A percentile compares a stretch with the other conserved stretches of the same genome.
phyloP scores from a whole-genome alignment of 2,329 filamentous ascomycete genomes.

The Aplosporella prunicola region DNA sequence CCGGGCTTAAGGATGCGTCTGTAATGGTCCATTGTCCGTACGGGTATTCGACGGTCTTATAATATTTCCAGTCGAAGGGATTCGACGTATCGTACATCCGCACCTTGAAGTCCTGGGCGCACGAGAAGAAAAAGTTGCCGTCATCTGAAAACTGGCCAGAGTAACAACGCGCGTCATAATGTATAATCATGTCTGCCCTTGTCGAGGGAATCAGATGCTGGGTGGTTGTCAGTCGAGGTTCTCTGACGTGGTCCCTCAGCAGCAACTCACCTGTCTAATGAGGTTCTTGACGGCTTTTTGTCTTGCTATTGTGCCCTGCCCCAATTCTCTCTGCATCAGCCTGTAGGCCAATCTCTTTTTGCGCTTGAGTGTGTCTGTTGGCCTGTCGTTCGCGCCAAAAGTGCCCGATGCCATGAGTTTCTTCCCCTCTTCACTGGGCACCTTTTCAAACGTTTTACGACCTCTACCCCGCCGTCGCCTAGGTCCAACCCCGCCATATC shows the following conservation, averaged over 20 bases:
- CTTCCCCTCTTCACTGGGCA: conserved; percentile 68
- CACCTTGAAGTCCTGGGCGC: conserved; percentile 85
- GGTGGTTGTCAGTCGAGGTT: background rate
- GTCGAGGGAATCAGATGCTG: conserved; percentile 69
- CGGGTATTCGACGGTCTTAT: conserved; percentile 81
- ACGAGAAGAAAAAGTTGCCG: conserved; percentile 93
- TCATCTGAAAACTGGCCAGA: conserved; percentile 96
- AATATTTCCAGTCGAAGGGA: conserved; percentile 90
- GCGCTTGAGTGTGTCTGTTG: conserved; percentile 45
- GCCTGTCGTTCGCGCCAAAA: conserved; percentile 61
- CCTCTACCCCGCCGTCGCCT: conserved; percentile 39
- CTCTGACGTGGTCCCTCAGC: background rate
- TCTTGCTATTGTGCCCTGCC: conserved; percentile 50
- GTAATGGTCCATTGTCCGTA: conserved; percentile 93
- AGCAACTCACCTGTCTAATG: conserved; percentile 53
- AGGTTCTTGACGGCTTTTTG: conserved; percentile 55
- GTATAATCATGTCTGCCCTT: conserved; percentile 74
- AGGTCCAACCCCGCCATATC: conserved; percentile 25
- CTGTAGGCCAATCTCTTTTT: conserved; percentile 54
- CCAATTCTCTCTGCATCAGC: conserved; percentile 74
- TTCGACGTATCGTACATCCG: conserved; percentile 97
- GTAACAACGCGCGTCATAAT: conserved; percentile 79
- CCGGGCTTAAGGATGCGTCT: conserved; percentile 80
- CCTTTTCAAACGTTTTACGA: conserved; percentile 57
- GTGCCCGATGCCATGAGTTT: conserved; percentile 72